Percentiles rank a stretch among this genome's conserved stretches.
Conservation (phyloP, 2,329 filamentous ascomycete genomes). For the Neobulgaria alba region DNA sequence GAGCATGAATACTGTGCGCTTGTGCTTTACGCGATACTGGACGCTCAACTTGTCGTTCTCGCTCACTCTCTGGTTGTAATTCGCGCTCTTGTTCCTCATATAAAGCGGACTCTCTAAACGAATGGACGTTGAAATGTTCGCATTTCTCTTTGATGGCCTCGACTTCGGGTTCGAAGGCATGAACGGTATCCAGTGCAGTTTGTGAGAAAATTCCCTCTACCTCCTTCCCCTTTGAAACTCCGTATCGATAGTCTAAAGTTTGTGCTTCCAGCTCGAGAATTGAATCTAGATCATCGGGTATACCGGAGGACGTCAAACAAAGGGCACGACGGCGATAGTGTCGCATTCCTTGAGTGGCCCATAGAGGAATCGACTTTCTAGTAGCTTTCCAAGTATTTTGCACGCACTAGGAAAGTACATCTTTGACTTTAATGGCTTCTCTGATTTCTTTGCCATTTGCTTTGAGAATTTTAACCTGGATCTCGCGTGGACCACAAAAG, state of each 20-base stretch:
- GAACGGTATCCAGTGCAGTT: no score
- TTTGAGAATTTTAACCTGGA: conserved; percentile 42
- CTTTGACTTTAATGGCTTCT: conserved; percentile 36
- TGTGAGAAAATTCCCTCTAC: not conserved
- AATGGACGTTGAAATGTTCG: conserved; percentile 27
- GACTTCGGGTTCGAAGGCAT: not conserved
- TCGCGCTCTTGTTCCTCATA: conserved; percentile 64
- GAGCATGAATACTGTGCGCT: conserved; percentile 34
- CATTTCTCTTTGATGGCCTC: conserved; percentile 29
- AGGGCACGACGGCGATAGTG: conserved; percentile 31
- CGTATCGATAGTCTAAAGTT: conserved; percentile 43
- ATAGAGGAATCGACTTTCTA: conserved; percentile 43
- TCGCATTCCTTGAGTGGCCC: conserved; percentile 50
- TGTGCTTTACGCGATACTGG: conserved; percentile 34
- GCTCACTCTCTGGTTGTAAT: conserved; percentile 53
- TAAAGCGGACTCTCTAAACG: conserved; percentile 33
- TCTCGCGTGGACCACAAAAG: conserved; percentile 52
- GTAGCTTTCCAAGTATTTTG: conserved; percentile 45
- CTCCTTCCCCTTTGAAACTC: conserved; percentile 2
- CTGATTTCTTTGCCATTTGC: conserved; percentile 7
- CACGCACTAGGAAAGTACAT: conserved; percentile 54
- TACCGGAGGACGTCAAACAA: not conserved
- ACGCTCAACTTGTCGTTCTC: conserved; percentile 46
- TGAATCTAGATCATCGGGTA: not conserved
- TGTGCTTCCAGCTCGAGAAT: conserved; percentile 45